Conservation (phyloP, 1,139 yeast species). For the Saccharomyces hybrid region DNA sequence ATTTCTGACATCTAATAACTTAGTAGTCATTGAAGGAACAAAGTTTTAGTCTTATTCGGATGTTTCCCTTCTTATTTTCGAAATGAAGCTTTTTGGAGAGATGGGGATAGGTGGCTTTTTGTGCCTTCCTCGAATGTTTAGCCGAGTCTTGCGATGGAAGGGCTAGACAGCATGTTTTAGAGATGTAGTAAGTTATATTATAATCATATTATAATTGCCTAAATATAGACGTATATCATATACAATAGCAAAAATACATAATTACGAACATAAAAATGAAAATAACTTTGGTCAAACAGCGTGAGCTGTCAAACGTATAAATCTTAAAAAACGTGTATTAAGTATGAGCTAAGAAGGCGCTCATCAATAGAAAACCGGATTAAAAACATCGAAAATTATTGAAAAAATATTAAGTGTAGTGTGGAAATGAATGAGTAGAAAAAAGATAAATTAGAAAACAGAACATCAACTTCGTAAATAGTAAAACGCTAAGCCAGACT, state of each 20-base stretch:
- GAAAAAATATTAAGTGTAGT: background rate
- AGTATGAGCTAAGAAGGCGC: background rate
- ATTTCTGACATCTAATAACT: background rate
- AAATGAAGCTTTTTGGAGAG: background rate
- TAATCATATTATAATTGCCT: background rate
- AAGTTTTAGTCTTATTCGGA: background rate
- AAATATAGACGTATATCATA: background rate
- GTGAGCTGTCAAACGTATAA: background rate
- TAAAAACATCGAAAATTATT: background rate
- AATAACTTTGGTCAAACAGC: background rate
- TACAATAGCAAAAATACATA: background rate
- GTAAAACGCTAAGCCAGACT: background rate
- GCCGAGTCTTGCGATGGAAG: background rate
- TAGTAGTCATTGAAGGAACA: background rate
- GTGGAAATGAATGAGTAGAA: background rate
- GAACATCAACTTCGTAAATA: background rate
- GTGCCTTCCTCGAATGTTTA: background rate
- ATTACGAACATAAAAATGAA: background rate
- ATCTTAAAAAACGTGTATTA: background rate
- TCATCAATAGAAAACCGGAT: background rate
- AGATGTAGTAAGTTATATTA: background rate
- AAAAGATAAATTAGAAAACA: background rate
- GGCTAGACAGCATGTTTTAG: background rate
- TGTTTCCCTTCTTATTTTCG: background rate
- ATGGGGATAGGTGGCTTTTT: background rate